Evolutionary conservation across 805 yeast species (phyloP), one percentile per base, ranked within the genome.

Genomic region (Brettanomyces anomalus): DNA sequence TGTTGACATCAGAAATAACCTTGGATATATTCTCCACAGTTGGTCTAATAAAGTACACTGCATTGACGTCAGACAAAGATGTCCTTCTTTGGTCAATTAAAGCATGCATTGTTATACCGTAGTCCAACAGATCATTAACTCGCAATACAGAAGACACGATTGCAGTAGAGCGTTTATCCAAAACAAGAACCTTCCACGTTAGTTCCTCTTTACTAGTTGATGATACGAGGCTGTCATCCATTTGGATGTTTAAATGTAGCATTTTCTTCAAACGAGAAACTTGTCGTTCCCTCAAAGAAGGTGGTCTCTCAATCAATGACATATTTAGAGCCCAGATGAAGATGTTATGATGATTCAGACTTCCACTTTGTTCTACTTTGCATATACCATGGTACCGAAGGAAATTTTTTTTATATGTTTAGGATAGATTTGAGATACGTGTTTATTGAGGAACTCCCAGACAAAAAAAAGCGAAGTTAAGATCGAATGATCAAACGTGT

Each of bases 41-140:
- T 5, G 98, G 97, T 45, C 84, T 83, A 30, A 93, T 82, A 53
- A 93, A 90, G 64, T 93, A 93, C 37, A 93, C 77, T 3, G 79
- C 97, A 0, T 97, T 97, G 13, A 90, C 97, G 54, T 93, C 98
- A 2, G 95, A 89, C 41, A 93, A 70, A 1, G 90, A 74, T n/a
- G 89, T 77, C 47, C 98, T 71, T 45, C 74, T 76, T 38, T 87
- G 71, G 43, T 70, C 70, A 43, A 90, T 77, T 40, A 84, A 64
- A 46, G 90, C 72, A 58, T 93, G 97, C 55, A 88, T 81, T 0
- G 99, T 93, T 44, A 93, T 81, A 8, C 98, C 98, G 57, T 86
- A 85, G 51, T 82, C 78, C 52, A 93, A 71, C 50, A 93, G 69
- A 60, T 94, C 98, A 53, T 87, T 87, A 47, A 90, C 96, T 46